These are phyloP conservation scores for Cyclotella sp. DNA, from an alignment of 108 stramenopile species.

Conservation along the genomic window DNA sequence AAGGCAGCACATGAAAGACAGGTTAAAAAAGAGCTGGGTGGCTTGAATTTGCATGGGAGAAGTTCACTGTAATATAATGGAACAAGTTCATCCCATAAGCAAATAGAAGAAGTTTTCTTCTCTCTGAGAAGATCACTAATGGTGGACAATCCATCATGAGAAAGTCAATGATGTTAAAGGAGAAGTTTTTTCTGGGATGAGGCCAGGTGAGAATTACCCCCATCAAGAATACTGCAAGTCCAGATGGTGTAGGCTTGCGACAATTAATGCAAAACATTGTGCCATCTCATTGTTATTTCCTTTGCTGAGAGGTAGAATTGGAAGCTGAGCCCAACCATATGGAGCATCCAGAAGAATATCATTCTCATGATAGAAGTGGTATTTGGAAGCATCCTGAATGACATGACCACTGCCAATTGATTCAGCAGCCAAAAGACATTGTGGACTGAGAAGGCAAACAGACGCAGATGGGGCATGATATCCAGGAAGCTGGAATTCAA, in stretches of 20 bases:
- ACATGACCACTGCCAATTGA: background rate
- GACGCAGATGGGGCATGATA: background rate
- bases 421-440: background rate
- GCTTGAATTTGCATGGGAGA: no score
- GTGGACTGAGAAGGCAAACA: conserved; percentile 13
- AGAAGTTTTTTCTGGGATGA: background rate
- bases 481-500: background rate
- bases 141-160: background rate
- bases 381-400: background rate
- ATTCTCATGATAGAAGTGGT: no score
- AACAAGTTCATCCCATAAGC: background rate
- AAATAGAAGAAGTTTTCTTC: background rate
- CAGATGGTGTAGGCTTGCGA: background rate
- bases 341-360: no score
- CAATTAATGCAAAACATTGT: no score
- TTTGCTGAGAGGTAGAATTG: no score
- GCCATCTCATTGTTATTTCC: no score
- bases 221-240: background rate
- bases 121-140: background rate
- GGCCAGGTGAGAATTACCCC: no score
- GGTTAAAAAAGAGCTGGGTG: no score
- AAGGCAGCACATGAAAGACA: no score
- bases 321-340: no score
- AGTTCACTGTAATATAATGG: background rate
- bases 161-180: background rate